A percentile compares a stretch with the other conserved stretches of the same genome.
Conservation (phyloP, 2,329 filamentous ascomycete genomes). For the Lecanicillium sp. region DNA sequence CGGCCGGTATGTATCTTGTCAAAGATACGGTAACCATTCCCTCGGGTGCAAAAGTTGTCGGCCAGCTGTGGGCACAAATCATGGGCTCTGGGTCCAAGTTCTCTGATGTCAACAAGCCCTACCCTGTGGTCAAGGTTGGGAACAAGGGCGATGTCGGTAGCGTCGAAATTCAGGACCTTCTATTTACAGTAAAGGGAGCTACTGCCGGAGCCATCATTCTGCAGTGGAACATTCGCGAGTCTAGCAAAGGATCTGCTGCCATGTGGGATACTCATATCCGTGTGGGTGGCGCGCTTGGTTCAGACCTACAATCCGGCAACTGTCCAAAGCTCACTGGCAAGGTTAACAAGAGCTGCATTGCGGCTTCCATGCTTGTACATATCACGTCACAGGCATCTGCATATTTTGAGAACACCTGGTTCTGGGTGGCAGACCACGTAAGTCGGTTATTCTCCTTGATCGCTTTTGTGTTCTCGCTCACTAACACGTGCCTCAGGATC, state of each 20-base stretch:
- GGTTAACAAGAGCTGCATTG: constrained; percentile 51
- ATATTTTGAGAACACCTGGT: constrained; percentile 51
- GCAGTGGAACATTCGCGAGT: constrained; percentile 53
- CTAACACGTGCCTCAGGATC: too few relatives aligned
- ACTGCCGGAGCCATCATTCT: constrained; percentile 54
- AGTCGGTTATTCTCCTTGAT: constrained; percentile 34
- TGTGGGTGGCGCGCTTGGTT: constrained; percentile 63
- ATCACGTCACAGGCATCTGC: constrained; percentile 39
- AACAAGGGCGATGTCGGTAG: constrained; percentile 47
- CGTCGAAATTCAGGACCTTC: constrained; percentile 58
- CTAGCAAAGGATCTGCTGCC: constrained; percentile 19
- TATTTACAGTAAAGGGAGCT: constrained; percentile 53
- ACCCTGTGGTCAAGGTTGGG: constrained; percentile 52
- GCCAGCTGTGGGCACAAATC: constrained; percentile 39
- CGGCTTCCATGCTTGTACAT: constrained; percentile 48
- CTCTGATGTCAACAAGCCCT: constrained; percentile 39
- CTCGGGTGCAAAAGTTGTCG: constrained; percentile 35
- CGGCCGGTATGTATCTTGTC: constrained; percentile 41
- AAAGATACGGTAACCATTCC: constrained; percentile 40
- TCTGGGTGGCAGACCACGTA: constrained; percentile 62
- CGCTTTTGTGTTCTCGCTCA: constrained; percentile 42
- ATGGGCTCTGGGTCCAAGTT: constrained; percentile 44
- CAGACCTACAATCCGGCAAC: constrained; percentile 54
- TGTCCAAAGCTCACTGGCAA: constrained; percentile 43
- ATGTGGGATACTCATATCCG: constrained; percentile 49